Evolutionary conservation across 2,329 filamentous ascomycete genomes (phyloP).

Genomic region (Exophiala xenobiotica): DNA sequence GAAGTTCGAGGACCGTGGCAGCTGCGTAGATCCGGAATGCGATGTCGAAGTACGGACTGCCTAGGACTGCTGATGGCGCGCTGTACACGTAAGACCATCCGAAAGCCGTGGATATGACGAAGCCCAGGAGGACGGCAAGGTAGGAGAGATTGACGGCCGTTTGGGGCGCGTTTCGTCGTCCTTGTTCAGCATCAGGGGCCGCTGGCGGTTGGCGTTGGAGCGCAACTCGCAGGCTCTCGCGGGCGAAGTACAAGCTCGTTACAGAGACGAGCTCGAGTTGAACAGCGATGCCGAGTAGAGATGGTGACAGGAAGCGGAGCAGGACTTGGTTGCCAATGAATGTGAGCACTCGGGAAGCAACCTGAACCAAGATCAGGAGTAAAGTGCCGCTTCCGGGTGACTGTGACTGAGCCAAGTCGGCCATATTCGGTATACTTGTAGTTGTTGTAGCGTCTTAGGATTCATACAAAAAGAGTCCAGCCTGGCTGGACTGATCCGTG

Average conservation of each 20-base stretch:
- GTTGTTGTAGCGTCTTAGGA: neutral
- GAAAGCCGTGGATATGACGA: conserved; percentile 62
- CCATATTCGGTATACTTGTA: too few species aligned
- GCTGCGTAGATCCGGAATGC: conserved; percentile 56
- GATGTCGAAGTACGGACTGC: conserved; percentile 63
- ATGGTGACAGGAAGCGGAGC: conserved; percentile 81
- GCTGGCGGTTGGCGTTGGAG: conserved; percentile 68
- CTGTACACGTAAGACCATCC: conserved; percentile 66
- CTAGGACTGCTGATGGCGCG: conserved; percentile 49
- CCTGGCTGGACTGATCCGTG: too few species aligned
- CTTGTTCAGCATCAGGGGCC: conserved; percentile 22
- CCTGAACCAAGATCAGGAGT: conserved; percentile 82
- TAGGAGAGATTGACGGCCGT: conserved; percentile 87
- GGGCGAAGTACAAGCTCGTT: conserved; percentile 88
- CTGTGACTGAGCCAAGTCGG: neutral
- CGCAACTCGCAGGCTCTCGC: conserved; percentile 87
- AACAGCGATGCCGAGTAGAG: conserved; percentile 78
- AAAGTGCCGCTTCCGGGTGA: conserved; percentile 53
- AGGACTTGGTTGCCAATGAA: conserved; percentile 91
- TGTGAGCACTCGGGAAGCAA: conserved; percentile 81
- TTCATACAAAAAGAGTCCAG: too few species aligned
- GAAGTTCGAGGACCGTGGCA: conserved; percentile 69
- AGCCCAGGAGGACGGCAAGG: conserved; percentile 68
- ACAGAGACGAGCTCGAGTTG: conserved; percentile 93
- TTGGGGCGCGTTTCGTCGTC: conserved; percentile 51